Conservation (phyloP, 768 basidiomycete species). For the Gyrodon lividus region DNA sequence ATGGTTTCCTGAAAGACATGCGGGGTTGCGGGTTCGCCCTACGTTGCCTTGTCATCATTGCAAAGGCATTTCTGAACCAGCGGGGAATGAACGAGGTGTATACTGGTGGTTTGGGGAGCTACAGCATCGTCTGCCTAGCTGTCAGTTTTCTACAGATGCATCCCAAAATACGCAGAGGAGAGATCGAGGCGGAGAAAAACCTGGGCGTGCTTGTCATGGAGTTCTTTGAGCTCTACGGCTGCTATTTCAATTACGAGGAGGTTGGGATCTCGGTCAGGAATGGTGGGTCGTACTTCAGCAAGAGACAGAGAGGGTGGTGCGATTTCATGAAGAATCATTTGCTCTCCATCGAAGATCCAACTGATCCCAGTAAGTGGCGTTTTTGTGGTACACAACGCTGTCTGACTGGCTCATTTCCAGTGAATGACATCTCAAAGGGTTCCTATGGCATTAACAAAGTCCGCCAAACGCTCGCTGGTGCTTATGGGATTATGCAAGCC, state of each 20-base stretch:
- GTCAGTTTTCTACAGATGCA: constrained; percentile 97
- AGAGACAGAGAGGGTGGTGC: constrained; percentile 79
- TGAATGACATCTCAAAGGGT: constrained; percentile 90
- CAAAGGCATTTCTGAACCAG: constrained; percentile 88
- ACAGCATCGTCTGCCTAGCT: constrained; percentile 90
- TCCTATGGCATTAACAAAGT: constrained; percentile 85
- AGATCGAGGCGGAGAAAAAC: constrained; percentile 85
- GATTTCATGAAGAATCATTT: constrained; percentile 54
- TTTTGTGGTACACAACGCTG: background rate
- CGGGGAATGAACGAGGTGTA: constrained; percentile 98
- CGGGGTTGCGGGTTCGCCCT: constrained; percentile 58
- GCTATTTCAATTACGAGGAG: constrained; percentile 87
- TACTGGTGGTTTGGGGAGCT: constrained; percentile 91
- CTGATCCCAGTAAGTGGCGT: constrained; percentile 70
- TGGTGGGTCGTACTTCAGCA: constrained; percentile 88
- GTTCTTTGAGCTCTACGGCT: constrained; percentile 95
- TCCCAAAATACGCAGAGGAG: constrained; percentile 85
- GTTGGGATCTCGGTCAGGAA: constrained; percentile 86
- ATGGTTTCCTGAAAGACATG: constrained; percentile 72
- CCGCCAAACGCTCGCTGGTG: constrained; percentile 80
- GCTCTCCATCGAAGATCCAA: constrained; percentile 92
- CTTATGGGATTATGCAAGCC: constrained; percentile 72
- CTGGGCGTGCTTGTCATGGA: constrained; percentile 94
- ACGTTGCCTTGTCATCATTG: constrained; percentile 81
- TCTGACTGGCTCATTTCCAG: constrained; percentile 38